Percentiles rank a stretch among this genome's conserved stretches.
Conservation (phyloP, 306 rosid genomes). For the Castanea mollissima region DNA sequence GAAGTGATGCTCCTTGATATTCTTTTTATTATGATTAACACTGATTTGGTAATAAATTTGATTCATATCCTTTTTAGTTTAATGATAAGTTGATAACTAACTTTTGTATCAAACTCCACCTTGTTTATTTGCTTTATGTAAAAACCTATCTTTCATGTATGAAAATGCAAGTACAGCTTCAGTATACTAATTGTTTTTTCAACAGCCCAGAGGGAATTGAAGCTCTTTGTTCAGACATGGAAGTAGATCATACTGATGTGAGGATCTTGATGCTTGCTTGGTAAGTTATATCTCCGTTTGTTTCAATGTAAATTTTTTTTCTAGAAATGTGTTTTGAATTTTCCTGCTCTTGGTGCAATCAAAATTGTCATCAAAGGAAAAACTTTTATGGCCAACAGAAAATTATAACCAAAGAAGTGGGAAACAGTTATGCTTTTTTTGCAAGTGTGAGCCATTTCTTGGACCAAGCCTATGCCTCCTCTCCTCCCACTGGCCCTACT, state of each 20-base stretch:
- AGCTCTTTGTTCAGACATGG: constrained; percentile 90
- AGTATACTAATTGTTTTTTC: constrained; percentile 22
- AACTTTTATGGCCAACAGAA: no score
- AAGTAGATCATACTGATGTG: constrained; percentile 84
- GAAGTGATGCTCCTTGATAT: neutral
- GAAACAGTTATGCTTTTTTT: no score
- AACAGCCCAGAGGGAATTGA: constrained; percentile 98
- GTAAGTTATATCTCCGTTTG: constrained; percentile 40
- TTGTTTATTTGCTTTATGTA: neutral
- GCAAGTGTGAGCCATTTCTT: no score
- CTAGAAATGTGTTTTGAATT: no score
- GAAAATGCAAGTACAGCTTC: constrained; percentile 11
- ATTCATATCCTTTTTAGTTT: neutral
- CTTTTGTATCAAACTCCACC: neutral
- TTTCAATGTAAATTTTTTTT: no score
- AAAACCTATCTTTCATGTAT: neutral
- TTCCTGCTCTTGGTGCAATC: no score
- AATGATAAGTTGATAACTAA: neutral
- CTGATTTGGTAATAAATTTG: neutral
- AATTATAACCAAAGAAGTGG: no score
- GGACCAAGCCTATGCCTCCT: no score
- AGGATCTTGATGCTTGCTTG: constrained; percentile 99
- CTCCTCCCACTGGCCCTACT: no score
- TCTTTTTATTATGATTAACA: neutral
- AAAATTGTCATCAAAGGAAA: no score